Base-by-base conservation (phyloP, 1,284 basidiomycete species). In the Microbotryum intermedium region DNA sequence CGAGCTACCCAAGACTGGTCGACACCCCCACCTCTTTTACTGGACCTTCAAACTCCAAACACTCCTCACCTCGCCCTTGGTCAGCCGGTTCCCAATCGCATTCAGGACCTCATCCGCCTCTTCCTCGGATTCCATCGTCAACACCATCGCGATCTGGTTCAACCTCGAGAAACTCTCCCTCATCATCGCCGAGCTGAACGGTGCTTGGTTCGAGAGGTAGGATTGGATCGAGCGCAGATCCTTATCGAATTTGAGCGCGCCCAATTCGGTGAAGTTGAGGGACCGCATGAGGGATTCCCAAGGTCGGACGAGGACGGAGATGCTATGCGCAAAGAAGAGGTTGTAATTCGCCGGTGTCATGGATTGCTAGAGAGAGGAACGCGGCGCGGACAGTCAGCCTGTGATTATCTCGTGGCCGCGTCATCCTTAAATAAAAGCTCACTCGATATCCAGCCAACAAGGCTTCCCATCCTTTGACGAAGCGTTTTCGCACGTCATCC, bases 161-260 rank as follows among this genome's bases (percentile, higher is more conserved):
- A 99, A 75, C 23, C 94, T 79, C 25, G 86, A 79, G 72, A 98
- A 97, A 73, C 91, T 92, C 69, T 97, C 93, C 60, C 94, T 79
- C 2, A 77, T 55, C 8, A 87, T 83, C 62, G 91, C 88, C 4
- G 69, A 66, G 13, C 90, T 89, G 73, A 90, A 90, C 1, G 82
- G 80, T 6, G 88, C 89, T 72, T 95, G 92, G 1, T 84, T 83
- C 0, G 87, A 85, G 20, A 99, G 81, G 74, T 88, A 91, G 3
- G 84, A 81, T 16, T 84, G 84, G 61, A 97, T 82, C 2, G 87
- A 82, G 42, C 95, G 82, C 45, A 98, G 77, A 73, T 99, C 95
- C 30, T 88, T 84, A 72, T 99, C 95, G 73, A 97, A 95, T 18
- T 91, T 87, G 62, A 98, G 86, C 3, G 93, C 93, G n/a, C 95